phyloP scores from a whole-genome alignment of 1,139 yeast species.

The Barnettozyma hawaiiensis region DNA sequence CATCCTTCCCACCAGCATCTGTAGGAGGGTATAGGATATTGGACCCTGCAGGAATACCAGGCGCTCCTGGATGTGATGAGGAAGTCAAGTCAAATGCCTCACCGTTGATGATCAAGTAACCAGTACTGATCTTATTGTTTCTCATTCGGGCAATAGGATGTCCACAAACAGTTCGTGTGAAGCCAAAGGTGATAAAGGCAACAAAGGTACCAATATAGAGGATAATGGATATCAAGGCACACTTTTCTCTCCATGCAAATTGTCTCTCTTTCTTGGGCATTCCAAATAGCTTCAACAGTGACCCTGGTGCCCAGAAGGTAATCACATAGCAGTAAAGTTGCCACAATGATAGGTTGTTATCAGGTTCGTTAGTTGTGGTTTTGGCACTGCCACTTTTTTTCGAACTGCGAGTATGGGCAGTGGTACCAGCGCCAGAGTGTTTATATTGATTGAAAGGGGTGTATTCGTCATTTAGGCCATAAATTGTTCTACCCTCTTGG shows the following conservation, averaged over 20 bases:
- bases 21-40: constrained; percentile 79
- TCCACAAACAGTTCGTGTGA: constrained; percentile 80
- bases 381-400: constrained; percentile 17
- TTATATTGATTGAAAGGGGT: constrained; percentile 18
- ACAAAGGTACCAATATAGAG: constrained; percentile 69
- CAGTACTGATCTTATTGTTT: constrained; percentile 50
- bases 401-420: background rate
- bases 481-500: constrained; percentile 45
- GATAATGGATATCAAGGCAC: constrained; percentile 75
- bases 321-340: constrained; percentile 68
- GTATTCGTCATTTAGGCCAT: constrained; percentile 57
- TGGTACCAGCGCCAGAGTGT: constrained; percentile 7
- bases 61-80: constrained; percentile 75
- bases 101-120: constrained; percentile 76
- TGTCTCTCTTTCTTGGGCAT: constrained; percentile 76
- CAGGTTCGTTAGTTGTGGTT: constrained; percentile 14
- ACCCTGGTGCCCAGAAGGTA: constrained; percentile 91
- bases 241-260: constrained; percentile 95
- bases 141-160: constrained; percentile 45
- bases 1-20: constrained; percentile 88
- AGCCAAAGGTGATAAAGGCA: constrained; percentile 87
- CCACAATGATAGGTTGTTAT: constrained; percentile 57
- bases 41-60: constrained; percentile 63
- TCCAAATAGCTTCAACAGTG: constrained; percentile 67
- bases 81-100: constrained; percentile 65